These are phyloP conservation scores for Cystobasidiopsis lactophilus DNA, from an alignment of 768 basidiomycete species.

Conservation along the genomic window DNA sequence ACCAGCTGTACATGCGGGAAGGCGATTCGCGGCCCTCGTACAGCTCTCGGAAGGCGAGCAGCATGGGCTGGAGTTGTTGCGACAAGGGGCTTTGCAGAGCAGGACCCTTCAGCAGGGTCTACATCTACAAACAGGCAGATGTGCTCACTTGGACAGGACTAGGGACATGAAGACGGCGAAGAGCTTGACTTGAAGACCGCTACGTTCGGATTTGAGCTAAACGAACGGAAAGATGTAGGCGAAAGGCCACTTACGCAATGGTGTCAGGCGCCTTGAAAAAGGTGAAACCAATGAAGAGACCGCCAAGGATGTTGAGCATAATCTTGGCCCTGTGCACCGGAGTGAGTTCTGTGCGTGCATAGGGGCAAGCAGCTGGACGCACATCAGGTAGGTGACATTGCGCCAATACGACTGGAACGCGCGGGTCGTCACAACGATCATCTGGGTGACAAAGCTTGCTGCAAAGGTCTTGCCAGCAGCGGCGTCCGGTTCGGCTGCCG, in stretches of 20 bases:
- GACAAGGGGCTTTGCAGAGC: slow-evolving; percentile 36
- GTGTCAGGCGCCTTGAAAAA: slow-evolving; percentile 13
- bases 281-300: slow-evolving; percentile 19
- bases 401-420: slow-evolving; percentile 28
- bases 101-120: neutral
- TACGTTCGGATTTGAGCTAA: too few species aligned
- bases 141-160: neutral
- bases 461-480: slow-evolving; percentile 14
- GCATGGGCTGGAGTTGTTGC: slow-evolving; percentile 43
- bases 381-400: slow-evolving; percentile 24
- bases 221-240: too few species aligned
- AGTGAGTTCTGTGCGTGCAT: too few species aligned
- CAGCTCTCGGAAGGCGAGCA: slow-evolving; percentile 37
- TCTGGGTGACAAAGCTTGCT: slow-evolving; percentile 7
- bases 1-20: slow-evolving; percentile 45
- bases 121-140: neutral
- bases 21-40: slow-evolving; percentile 47
- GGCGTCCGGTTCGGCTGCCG: slow-evolving; percentile 14
- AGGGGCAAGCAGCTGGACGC: too few species aligned
- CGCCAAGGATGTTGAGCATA: slow-evolving; percentile 11
- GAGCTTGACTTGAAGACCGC: slow-evolving; percentile 15
- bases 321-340: too few species aligned
- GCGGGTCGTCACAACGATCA: slow-evolving; percentile 15
- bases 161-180: slow-evolving; percentile 15
- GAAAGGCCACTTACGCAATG: too few species aligned